Evolutionary conservation across 176 grass and related monocot species (phyloP).

Genomic region (Lolium multiflorum): DNA sequence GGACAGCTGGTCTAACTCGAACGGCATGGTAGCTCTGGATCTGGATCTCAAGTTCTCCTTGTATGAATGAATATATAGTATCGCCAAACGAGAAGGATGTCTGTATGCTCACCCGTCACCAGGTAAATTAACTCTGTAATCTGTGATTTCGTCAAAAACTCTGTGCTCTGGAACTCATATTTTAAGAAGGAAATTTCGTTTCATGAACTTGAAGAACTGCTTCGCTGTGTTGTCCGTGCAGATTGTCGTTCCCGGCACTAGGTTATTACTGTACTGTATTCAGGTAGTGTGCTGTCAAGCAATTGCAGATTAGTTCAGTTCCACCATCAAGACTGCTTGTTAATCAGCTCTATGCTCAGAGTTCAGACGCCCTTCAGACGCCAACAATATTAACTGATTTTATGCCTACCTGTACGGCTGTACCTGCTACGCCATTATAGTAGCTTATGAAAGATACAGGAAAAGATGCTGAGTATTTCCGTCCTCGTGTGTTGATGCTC

Average conservation of each 20-base stretch:
- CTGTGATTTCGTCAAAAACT: background rate
- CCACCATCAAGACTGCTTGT: background rate
- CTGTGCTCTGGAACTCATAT: background rate
- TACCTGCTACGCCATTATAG: background rate
- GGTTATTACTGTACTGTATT: slow-evolving; percentile 1
- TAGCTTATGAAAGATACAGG: slow-evolving; percentile 39
- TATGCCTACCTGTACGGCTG: background rate
- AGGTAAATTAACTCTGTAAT: background rate
- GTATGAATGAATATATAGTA: background rate
- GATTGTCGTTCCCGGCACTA: background rate
- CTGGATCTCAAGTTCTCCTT: slow-evolving; percentile 28
- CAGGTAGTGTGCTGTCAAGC: background rate
- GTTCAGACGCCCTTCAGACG: background rate
- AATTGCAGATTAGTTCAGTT: slow-evolving; percentile 5
- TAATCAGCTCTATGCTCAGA: background rate
- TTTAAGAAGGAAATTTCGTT: background rate
- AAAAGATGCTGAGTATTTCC: slow-evolving; percentile 16
- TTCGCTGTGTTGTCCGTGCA: background rate
- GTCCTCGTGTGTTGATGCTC: slow-evolving; percentile 36
- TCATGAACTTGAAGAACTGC: slow-evolving; percentile 1
- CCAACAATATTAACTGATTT: background rate
- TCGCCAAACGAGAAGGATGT: background rate
- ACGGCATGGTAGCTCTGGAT: slow-evolving; percentile 7
- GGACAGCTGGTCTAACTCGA: background rate
- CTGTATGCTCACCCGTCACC: background rate